A percentile compares a stretch with the other conserved stretches of the same genome.
phyloP scores from a whole-genome alignment of 2,329 filamentous ascomycete species.

The Shiraia sp. region DNA sequence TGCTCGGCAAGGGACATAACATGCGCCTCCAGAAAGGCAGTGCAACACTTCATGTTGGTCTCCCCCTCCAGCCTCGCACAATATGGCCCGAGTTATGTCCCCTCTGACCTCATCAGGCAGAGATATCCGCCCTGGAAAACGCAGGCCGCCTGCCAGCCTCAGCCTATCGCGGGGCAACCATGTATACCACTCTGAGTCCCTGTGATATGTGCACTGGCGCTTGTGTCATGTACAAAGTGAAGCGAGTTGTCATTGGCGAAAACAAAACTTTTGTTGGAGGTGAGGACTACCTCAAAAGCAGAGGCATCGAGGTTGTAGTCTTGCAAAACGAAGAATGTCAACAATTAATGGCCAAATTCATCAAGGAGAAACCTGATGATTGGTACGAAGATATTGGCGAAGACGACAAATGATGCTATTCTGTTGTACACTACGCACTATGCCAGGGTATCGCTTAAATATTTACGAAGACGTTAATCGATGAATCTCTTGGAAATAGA shows the following conservation, averaged over 20 bases:
- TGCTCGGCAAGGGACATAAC: conserved; percentile 74
- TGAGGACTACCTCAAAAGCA: conserved; percentile 68
- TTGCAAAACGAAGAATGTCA: conserved; percentile 67
- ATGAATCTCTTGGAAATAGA: conserved; percentile 93
- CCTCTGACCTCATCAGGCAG: conserved; percentile 57
- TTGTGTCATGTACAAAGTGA: conserved; percentile 74
- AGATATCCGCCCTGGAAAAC: conserved; percentile 75
- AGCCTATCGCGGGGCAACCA: conserved; percentile 72
- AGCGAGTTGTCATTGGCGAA: conserved; percentile 74
- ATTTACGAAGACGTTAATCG: conserved; percentile 28
- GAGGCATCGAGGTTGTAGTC: conserved; percentile 74
- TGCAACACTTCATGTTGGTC: conserved; percentile 68
- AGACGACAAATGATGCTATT: conserved; percentile 16
- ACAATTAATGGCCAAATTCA: conserved; percentile 72
- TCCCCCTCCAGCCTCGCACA: conserved; percentile 1
- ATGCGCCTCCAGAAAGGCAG: conserved; percentile 74
- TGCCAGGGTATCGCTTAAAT: neutral
- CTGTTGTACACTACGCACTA: neutral
- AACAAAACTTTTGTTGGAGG: conserved; percentile 76
- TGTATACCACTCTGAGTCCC: conserved; percentile 80
- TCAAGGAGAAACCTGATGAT: conserved; percentile 70
- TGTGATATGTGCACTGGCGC: conserved; percentile 84
- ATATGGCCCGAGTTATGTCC: conserved; percentile 1
- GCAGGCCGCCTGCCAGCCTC: conserved; percentile 72
- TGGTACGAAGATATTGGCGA: conserved; percentile 59